Base-by-base conservation (phyloP, 2,329 filamentous ascomycete genomes). In the Rhinocladiella similis region DNA sequence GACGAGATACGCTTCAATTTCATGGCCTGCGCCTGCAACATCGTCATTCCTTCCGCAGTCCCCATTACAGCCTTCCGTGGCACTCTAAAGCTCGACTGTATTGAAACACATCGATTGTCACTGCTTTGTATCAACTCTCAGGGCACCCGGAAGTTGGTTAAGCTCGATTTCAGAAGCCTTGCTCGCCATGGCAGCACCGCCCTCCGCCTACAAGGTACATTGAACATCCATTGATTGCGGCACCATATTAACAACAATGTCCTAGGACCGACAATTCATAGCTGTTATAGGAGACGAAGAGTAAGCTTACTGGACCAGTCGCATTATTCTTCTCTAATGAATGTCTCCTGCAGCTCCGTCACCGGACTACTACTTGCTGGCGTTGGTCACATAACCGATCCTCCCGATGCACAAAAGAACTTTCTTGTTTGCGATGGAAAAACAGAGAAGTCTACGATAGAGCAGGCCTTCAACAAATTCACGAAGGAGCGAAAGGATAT, bases 251-350 rank as follows among this genome's bases (percentile, higher is more conserved):
- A 51, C 49, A 19, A 33, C 57, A 54, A 53, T 27, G n/a, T 22
- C 7, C 18, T 29, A 91, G 77, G 91, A 97, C 76, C 85, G 94
- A 68, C 89, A 99, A 77, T 96, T 99, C 72, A 85, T 99, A 57
- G 94, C 94, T 63, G 93, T 99, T 47, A 99, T 99, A 71, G 94
- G 94, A 50, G 94, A 99, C 74, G 94, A 99, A 85, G 94, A 75
- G 73, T 75, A 69, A 65, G 59, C 53, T 14, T 3, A 46, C 42
- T 20, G 13, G 39, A 12, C 20, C 41, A 20, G 22, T 12, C 10
- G 29, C 29, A 33, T 33, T 2, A 10, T 33, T 33, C 10, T 12
- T 33, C 29, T 33, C 29, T 33, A 33, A 33, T 12, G 29, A 9
- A 6, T 33, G 29, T 12, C 22, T 25, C 10, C 29, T 33, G 29